These are phyloP conservation scores for Yarrowia bubula DNA, from an alignment of 805 yeast genomes.

Conservation along the genomic window DNA sequence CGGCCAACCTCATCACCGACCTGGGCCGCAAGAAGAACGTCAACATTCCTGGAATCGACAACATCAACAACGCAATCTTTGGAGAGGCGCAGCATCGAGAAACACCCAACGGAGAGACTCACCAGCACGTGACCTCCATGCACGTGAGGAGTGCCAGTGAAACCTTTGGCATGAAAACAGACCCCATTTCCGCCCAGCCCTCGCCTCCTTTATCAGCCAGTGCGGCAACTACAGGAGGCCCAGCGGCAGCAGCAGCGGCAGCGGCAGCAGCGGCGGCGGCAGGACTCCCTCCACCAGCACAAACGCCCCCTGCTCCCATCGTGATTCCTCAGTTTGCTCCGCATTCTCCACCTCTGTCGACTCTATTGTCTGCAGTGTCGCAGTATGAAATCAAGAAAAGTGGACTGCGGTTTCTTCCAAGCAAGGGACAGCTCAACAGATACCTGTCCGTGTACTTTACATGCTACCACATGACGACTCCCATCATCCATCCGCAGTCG, in stretches of 20 bases:
- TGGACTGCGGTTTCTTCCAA: constrained; percentile 31
- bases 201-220: constrained; percentile 28
- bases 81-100: constrained; percentile 15
- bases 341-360: constrained; percentile 28
- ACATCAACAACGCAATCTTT: constrained; percentile 15
- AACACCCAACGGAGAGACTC: not conserved
- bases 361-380: constrained; percentile 29
- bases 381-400: constrained; percentile 30
- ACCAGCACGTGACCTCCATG: constrained; percentile 15
- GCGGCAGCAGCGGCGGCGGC: constrained; percentile 24
- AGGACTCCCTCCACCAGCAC: not conserved
- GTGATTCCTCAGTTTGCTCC: constrained; percentile 23
- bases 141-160: constrained; percentile 9
- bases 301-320: constrained; percentile 10
- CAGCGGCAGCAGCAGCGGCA: not conserved
- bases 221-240: constrained; percentile 28
- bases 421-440: constrained; percentile 36
- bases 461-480: constrained; percentile 39
- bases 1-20: constrained; percentile 18
- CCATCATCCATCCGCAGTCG: constrained; percentile 39
- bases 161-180: not conserved
- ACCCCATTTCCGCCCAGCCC: constrained; percentile 19
- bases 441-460: constrained; percentile 39
- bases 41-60: constrained; percentile 19
- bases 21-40: constrained; percentile 15